Evolutionary conservation across 768 basidiomycete genomes (phyloP).

Genomic region (Pulveroboletus sp.): DNA sequence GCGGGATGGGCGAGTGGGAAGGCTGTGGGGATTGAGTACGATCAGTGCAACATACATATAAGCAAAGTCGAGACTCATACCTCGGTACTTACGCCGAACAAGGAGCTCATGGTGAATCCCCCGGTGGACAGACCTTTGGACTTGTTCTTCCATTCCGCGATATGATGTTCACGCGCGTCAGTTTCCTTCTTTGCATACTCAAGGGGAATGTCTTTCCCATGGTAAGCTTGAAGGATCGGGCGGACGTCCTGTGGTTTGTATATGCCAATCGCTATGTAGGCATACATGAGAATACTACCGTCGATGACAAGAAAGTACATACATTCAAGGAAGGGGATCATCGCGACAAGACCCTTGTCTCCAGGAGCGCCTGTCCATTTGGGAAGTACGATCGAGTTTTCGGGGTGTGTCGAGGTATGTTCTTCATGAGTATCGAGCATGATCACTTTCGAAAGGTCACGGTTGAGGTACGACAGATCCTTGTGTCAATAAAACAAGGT

Average conservation of each 20-base stretch:
- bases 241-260: conserved; percentile 87
- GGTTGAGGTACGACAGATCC: conserved; percentile 94
- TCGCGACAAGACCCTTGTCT: conserved; percentile 76
- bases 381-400: conserved; percentile 81
- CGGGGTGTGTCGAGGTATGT: conserved; percentile 75
- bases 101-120: conserved; percentile 42
- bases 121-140: conserved; percentile 37
- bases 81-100: conserved; percentile 38
- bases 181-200: conserved; percentile 91
- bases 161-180: conserved; percentile 70
- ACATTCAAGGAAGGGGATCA: conserved; percentile 98
- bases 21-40: conserved; percentile 4
- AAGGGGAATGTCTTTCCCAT: conserved; percentile 82
- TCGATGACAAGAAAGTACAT: conserved; percentile 20
- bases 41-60: neutral
- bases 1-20: conserved; percentile 35
- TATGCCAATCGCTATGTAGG: conserved; percentile 77
- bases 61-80: conserved; percentile 18
- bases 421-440: conserved; percentile 82
- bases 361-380: conserved; percentile 83
- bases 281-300: neutral
- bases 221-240: conserved; percentile 80
- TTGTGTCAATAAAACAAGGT: conserved; percentile 23
- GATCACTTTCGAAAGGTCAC: conserved; percentile 88
- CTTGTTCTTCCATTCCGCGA: conserved; percentile 76